Evolutionary conservation across 805 yeast genomes (phyloP).

Genomic region (Zygosaccharomyces pseudorouxii): DNA sequence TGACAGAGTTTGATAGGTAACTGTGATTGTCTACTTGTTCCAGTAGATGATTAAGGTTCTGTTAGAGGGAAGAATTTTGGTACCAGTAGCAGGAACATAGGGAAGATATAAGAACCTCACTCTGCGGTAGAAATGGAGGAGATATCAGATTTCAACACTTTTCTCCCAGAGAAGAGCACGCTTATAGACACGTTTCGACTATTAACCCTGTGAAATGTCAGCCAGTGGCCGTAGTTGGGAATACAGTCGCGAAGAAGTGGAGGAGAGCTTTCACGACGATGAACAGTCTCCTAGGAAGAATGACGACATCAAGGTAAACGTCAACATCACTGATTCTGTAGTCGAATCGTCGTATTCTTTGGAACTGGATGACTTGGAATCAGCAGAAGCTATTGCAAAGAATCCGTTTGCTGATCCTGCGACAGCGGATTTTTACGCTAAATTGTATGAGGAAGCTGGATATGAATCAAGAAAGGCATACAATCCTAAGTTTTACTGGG

Average conservation of each 20-base stretch:
- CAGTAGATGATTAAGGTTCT: neutral
- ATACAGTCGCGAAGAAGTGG: neutral
- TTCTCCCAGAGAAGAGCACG: neutral
- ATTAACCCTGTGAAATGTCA: neutral
- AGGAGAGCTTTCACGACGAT: neutral
- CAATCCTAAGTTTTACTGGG: slow-evolving; percentile 57
- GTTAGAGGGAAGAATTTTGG: neutral
- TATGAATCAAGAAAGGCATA: slow-evolving; percentile 53
- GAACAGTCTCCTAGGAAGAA: neutral
- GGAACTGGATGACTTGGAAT: neutral
- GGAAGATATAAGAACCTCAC: neutral
- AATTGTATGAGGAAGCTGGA: slow-evolving; percentile 43
- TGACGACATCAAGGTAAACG: neutral
- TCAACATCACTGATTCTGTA: neutral
- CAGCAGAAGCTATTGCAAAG: neutral
- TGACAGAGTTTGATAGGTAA: neutral
- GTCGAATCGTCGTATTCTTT: neutral
- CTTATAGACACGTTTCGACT: neutral
- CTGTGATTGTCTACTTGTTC: neutral
- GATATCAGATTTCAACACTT: neutral
- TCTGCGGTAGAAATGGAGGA: neutral
- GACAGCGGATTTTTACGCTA: slow-evolving; percentile 42
- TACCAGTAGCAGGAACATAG: neutral
- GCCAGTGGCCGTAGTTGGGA: neutral
- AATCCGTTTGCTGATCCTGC: slow-evolving; percentile 38